Percentiles rank a stretch among this genome's conserved stretches.
phyloP scores from a whole-genome alignment of 1,139 yeast species.

The Candida buenavistaensis region DNA sequence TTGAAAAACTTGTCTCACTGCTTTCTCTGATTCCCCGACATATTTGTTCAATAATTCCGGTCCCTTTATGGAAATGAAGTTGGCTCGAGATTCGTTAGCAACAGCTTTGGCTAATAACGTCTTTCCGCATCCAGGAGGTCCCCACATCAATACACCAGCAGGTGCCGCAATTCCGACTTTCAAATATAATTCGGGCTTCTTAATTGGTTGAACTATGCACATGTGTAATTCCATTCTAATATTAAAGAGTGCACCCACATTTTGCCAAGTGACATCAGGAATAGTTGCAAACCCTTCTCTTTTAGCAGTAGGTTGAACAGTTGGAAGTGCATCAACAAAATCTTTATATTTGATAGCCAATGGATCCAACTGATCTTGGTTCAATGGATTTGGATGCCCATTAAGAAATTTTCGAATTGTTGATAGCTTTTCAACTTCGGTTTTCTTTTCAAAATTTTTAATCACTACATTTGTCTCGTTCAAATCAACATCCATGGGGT shows the following conservation, averaged over 20 bases:
- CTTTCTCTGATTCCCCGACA: slow-evolving; percentile 95
- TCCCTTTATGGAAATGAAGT: slow-evolving; percentile 92
- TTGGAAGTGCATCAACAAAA: slow-evolving; percentile 81
- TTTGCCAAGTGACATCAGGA: slow-evolving; percentile 95
- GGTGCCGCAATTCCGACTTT: slow-evolving; percentile 96
- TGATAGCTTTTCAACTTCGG: slow-evolving; percentile 48
- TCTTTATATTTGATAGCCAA: slow-evolving; percentile 76
- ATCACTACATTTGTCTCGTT: slow-evolving; percentile 11
- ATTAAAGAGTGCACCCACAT: slow-evolving; percentile 83
- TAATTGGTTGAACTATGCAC: slow-evolving; percentile 97
- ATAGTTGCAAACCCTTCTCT: slow-evolving; percentile 99
- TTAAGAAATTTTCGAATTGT: slow-evolving; percentile 72
- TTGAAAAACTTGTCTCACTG: slow-evolving; percentile 91
- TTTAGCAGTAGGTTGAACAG: slow-evolving; percentile 95
- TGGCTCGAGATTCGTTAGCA: slow-evolving; percentile 94
- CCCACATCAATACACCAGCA: slow-evolving; percentile 97
- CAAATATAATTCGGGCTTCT: slow-evolving; percentile 84
- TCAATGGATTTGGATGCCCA: slow-evolving; percentile 77
- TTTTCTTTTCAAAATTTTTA: slow-evolving; percentile 27
- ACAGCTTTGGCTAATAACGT: slow-evolving; percentile 95
- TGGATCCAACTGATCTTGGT: slow-evolving; percentile 71
- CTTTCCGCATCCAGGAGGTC: slow-evolving; percentile 99
- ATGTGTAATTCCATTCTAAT: slow-evolving; percentile 89
- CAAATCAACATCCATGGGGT: slow-evolving; percentile 47
- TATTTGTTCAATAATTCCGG: slow-evolving; percentile 93